Conservation (phyloP, 2,329 filamentous ascomycete species). For the Fusarium sp. region DNA sequence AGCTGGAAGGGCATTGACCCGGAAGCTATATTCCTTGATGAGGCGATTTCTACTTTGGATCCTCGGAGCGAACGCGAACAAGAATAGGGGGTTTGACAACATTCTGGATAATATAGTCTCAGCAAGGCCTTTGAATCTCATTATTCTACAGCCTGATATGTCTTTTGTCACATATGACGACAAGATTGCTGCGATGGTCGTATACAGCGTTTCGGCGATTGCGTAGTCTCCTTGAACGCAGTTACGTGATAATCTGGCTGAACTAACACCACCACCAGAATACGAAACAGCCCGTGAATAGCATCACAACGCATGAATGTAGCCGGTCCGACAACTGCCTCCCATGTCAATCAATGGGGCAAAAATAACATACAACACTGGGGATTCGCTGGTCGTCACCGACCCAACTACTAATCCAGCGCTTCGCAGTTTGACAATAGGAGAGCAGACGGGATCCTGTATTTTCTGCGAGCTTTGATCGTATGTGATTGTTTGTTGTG, state of each 20-base stretch:
- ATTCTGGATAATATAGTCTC: slow-evolving; percentile 16
- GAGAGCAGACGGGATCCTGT: slow-evolving; percentile 34
- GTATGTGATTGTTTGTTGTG: not conserved
- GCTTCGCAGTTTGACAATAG: slow-evolving; percentile 28
- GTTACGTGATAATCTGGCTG: no score
- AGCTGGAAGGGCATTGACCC: slow-evolving; percentile 1
- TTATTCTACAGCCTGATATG: slow-evolving; percentile 5
- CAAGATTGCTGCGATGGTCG: slow-evolving; percentile 15
- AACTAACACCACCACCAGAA: not conserved
- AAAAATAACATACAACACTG: slow-evolving; percentile 32
- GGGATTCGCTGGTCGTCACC: slow-evolving; percentile 36
- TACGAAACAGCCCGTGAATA: not conserved
- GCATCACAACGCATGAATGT: not conserved
- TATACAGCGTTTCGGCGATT: slow-evolving; percentile 7
- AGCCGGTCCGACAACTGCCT: not conserved
- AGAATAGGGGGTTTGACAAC: slow-evolving; percentile 5
- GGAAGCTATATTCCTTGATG: slow-evolving; percentile 1
- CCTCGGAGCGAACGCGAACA: slow-evolving; percentile 11
- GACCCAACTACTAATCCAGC: slow-evolving; percentile 35
- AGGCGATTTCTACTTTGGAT: slow-evolving; percentile 12
- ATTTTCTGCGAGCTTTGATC: slow-evolving; percentile 35
- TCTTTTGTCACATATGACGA: slow-evolving; percentile 15
- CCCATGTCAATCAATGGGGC: not conserved
- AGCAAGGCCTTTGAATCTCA: not conserved
- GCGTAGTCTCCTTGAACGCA: not conserved